Base-by-base conservation (phyloP, 805 yeast species). In the Kuraishia floccosa region DNA sequence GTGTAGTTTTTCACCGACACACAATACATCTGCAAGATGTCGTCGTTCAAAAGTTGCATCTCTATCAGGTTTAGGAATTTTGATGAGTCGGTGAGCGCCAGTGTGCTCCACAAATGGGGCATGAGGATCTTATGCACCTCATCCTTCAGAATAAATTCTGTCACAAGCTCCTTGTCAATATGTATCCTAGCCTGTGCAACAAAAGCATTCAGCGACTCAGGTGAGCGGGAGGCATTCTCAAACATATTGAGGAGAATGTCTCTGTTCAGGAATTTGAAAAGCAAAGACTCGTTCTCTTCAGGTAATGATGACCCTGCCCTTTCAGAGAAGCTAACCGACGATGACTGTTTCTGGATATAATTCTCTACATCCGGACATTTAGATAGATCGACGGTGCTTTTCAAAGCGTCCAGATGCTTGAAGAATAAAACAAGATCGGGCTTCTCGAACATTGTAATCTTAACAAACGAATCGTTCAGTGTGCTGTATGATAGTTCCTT, bases 191-290 rank as follows among this genome's bases (percentile, higher is more conserved):
- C 56, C 4, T 47, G 40, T 0, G 27, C 32, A 16, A 53, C 33
- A 27, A 51, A 44, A 2, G 22, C 28, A 4, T 34, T 28, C 2
- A 47, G 30, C 6, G 45, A 35, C 7, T 39, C 36, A 1, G 31
- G 6, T 48, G 41, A 9, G 23, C 34, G 5, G 23, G 27, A 4
- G 26, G 63, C 50, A 9, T 38, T 32, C 3, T 42, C 33, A 38
- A 54, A 68, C 6, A 69, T 35, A 19, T 49, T 50, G 2, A 37
- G 9, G 1, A 63, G 39, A 16, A 60, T 56, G 2, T 54, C 54
- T 5, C 50, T 43, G 4, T 51, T 58, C 6, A 66, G 27, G 22
- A 66, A 47, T 34, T 42, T 44, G 39, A 45, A 56, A 9, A 52
- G 26, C 6, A 47, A 15, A 7, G 35, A 6, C 35, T 17, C 27